These are phyloP conservation scores for Tuber calosporum DNA, from an alignment of 495 filamentous ascomycete genomes.

Conservation along the genomic window DNA sequence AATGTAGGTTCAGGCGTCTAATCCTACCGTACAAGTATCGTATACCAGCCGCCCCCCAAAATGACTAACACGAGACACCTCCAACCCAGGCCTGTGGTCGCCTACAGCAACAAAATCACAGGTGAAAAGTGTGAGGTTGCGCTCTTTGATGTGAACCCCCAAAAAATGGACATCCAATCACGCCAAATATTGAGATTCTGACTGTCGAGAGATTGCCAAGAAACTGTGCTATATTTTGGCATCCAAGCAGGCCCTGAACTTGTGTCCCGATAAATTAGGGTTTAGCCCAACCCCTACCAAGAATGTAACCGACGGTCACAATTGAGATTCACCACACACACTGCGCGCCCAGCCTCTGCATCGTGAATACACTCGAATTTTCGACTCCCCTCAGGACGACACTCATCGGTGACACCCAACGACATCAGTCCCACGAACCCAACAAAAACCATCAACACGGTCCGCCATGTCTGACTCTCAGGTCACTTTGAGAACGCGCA, in stretches of 20 bases:
- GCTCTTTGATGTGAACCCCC: too few relatives aligned
- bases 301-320: not conserved
- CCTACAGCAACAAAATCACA: too few relatives aligned
- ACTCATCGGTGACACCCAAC: conserved; percentile 13
- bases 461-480: conserved; percentile 81
- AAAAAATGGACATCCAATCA: too few relatives aligned
- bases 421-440: conserved; percentile 16
- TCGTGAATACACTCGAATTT: conserved; percentile 30
- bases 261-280: not conserved
- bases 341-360: conserved; percentile 9
- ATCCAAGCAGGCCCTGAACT: not conserved
- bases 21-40: too few relatives aligned
- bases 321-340: conserved; percentile 9
- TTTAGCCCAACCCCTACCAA: not conserved
- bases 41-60: too few relatives aligned
- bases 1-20: too few relatives aligned
- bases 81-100: too few relatives aligned
- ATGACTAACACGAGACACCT: too few relatives aligned
- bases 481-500: conserved; percentile 98
- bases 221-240: too few relatives aligned
- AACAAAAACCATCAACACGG: conserved; percentile 20
- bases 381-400: conserved; percentile 12
- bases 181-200: too few relatives aligned
- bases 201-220: too few relatives aligned
- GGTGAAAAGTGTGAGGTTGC: too few relatives aligned